Evolutionary conservation across 2,329 filamentous ascomycete genomes (phyloP).

Genomic region (Penicillium palitans): DNA sequence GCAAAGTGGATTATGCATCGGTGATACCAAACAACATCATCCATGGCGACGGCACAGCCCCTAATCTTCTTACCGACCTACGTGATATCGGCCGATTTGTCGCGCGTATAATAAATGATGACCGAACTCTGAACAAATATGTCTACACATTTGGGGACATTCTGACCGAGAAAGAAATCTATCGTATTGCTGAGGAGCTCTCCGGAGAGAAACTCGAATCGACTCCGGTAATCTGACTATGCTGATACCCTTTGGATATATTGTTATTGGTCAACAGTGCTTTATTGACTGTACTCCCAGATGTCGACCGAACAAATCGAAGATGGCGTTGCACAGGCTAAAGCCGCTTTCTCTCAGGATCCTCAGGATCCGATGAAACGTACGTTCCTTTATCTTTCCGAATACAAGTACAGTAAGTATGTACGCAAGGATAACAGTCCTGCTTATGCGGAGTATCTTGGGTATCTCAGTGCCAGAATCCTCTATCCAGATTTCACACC

Average conservation of each 20-base stretch:
- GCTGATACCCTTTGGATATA: not conserved
- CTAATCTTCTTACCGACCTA: not conserved
- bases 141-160: not conserved
- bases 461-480: not conserved
- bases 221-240: not conserved
- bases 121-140: conserved; percentile 6
- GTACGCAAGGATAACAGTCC: not conserved
- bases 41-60: not conserved
- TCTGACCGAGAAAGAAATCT: not conserved
- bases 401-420: not conserved
- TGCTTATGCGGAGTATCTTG: not conserved
- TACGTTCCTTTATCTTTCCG: not conserved
- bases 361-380: not conserved
- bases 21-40: not conserved
- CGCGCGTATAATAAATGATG: conserved; percentile 1
- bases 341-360: not conserved
- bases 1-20: conserved; percentile 14
- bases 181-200: conserved; percentile 8
- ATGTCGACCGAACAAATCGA: not conserved
- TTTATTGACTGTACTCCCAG: not conserved
- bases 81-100: conserved; percentile 5
- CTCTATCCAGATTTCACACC: not conserved
- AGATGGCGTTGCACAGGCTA: not conserved
- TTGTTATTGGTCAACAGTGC: not conserved
- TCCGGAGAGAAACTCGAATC: conserved; percentile 25